Evolutionary conservation across 164 flowering plant species (phyloP).

Genomic region (Nymphaea thermarum): DNA sequence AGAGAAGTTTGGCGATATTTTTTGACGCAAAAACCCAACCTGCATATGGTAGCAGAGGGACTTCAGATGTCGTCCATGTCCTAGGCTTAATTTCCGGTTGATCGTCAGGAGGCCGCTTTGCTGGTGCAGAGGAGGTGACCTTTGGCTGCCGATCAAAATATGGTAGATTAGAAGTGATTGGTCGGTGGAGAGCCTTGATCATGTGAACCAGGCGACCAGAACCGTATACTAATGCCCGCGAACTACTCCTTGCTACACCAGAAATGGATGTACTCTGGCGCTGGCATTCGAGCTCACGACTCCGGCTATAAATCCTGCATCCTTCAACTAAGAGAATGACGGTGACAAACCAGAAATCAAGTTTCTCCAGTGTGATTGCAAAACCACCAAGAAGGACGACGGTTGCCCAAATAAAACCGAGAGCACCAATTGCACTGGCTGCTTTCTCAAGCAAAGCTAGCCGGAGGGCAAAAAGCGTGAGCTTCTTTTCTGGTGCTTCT

Average conservation of each 20-base stretch:
- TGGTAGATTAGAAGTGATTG: neutral
- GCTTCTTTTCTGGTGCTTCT: constrained; percentile 75
- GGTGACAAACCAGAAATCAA: constrained; percentile 86
- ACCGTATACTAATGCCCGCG: constrained; percentile 47
- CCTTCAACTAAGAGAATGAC: constrained; percentile 70
- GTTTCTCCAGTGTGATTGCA: constrained; percentile 63
- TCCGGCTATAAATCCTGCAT: constrained; percentile 75
- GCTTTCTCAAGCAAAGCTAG: constrained; percentile 75
- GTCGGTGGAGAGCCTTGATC: constrained; percentile 3
- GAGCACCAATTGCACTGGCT: constrained; percentile 75
- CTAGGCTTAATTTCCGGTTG: constrained; percentile 12
- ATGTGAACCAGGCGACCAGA: constrained; percentile 21
- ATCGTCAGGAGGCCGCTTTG: neutral
- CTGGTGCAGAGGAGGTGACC: neutral
- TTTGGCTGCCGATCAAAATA: neutral
- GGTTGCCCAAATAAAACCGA: constrained; percentile 95
- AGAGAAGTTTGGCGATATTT: constrained; percentile 60
- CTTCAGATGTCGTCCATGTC: constrained; percentile 63
- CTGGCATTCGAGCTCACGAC: constrained; percentile 94
- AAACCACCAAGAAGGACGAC: constrained; percentile 95
- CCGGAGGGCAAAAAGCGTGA: constrained; percentile 82
- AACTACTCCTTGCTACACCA: constrained; percentile 61
- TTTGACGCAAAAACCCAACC: constrained; percentile 58
- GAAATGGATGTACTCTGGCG: constrained; percentile 62
- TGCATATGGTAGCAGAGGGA: constrained; percentile 74